These are phyloP conservation scores for Cardiospermum halicacabum DNA, from an alignment of 345 rosid genomes.

Conservation along the genomic window DNA sequence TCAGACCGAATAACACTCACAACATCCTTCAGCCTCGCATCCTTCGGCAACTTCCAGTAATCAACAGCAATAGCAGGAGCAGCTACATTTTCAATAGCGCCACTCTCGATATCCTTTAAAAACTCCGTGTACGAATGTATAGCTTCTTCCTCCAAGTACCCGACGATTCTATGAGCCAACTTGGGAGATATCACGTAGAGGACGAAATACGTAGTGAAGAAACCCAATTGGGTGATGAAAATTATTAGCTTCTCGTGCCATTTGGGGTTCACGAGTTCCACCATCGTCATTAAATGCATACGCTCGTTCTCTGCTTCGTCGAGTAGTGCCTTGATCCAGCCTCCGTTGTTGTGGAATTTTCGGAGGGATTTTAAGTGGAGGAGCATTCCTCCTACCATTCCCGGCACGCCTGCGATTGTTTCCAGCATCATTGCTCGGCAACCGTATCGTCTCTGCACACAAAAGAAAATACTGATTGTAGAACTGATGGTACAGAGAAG, in stretches of 20 bases:
- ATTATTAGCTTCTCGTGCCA: constrained; percentile 80
- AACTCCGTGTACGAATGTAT: constrained; percentile 77
- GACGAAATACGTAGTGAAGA: constrained; percentile 73
- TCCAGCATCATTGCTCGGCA: constrained; percentile 91
- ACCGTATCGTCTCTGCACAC: constrained; percentile 65
- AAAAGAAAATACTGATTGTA: too few relatives aligned
- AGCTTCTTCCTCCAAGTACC: constrained; percentile 86
- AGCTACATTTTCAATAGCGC: constrained; percentile 67
- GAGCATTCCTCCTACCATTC: constrained; percentile 78
- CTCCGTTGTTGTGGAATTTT: constrained; percentile 71
- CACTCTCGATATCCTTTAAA: constrained; percentile 71
- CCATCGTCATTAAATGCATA: constrained; percentile 87
- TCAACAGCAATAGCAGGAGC: constrained; percentile 84
- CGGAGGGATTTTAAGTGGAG: constrained; percentile 72
- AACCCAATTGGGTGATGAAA: constrained; percentile 59
- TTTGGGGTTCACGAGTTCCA: constrained; percentile 63
- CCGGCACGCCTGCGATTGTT: constrained; percentile 79
- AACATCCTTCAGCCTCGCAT: constrained; percentile 62
- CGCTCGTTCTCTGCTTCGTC: constrained; percentile 91
- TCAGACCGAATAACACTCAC: constrained; percentile 64
- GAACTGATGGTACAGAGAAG: too few relatives aligned
- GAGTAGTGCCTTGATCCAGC: constrained; percentile 70
- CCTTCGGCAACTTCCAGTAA: constrained; percentile 63
- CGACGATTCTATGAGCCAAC: constrained; percentile 73
- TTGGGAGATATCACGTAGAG: constrained; percentile 68